Percentiles rank a stretch among this genome's conserved stretches.
Conservation (phyloP, 2,329 filamentous ascomycete genomes). For the Ophiostoma quercus region DNA sequence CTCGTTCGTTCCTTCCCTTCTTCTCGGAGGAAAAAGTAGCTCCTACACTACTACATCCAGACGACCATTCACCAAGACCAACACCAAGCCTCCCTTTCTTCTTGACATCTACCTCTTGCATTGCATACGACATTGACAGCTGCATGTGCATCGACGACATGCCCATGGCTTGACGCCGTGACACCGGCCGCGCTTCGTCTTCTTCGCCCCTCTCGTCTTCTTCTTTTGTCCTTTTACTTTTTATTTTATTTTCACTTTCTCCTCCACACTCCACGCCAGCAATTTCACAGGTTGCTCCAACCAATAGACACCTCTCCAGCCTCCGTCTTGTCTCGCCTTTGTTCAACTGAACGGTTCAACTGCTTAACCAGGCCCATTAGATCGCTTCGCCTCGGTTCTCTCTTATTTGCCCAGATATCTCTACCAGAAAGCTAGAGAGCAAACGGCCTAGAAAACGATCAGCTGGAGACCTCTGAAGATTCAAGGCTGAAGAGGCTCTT, state of each 20-base stretch:
- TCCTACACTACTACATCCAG: not conserved
- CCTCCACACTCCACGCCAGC: not conserved
- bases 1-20: constrained; percentile 4
- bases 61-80: too few relatives aligned
- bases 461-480: too few relatives aligned
- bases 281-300: not conserved
- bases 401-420: too few relatives aligned
- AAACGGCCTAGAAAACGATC: not conserved
- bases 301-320: not conserved
- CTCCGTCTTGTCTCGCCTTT: not conserved
- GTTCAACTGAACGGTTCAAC: not conserved
- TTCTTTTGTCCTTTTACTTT: not conserved
- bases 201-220: not conserved
- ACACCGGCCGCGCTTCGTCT: constrained; percentile 9
- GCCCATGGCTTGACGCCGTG: constrained; percentile 15
- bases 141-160: not conserved
- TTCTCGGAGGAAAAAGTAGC: not conserved
- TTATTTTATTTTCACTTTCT: not conserved
- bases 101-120: not conserved
- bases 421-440: not conserved
- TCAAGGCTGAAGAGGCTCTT: not conserved
- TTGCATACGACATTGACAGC: not conserved
- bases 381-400: not conserved
- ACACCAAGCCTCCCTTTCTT: not conserved
- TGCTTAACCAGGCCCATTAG: not conserved